phyloP scores from a whole-genome alignment of 148 eudicot genomes.

The Rhododendron griersonianum region DNA sequence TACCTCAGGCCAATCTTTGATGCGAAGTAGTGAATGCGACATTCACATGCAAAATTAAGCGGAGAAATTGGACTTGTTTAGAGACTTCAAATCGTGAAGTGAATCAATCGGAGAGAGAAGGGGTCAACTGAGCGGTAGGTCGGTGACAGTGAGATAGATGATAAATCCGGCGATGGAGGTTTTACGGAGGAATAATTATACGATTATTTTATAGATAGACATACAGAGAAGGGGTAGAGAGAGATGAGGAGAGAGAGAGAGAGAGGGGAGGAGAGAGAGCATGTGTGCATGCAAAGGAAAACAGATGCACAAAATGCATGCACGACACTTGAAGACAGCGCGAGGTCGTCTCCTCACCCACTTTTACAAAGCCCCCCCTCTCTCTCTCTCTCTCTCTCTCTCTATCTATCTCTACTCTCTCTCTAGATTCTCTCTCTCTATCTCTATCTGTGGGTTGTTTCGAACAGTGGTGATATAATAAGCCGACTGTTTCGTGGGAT shows the following conservation, averaged over 20 bases:
- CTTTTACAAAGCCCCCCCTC: not conserved
- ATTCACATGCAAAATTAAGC: not conserved
- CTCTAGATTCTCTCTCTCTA: not conserved
- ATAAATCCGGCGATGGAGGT: slow-evolving; percentile 9
- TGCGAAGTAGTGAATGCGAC: not conserved
- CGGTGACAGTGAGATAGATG: not conserved
- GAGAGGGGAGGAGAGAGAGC: slow-evolving; percentile 16
- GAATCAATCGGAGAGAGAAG: not conserved
- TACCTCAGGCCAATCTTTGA: not conserved
- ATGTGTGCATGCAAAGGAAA: slow-evolving; percentile 31
- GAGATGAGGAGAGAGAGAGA: slow-evolving; percentile 7
- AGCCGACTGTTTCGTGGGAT: slow-evolving; percentile 16
- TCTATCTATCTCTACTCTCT: not conserved
- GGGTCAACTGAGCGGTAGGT: slow-evolving; percentile 5
- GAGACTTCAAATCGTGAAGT: not conserved
- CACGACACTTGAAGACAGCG: slow-evolving; percentile 29
- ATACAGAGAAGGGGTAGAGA: not conserved
- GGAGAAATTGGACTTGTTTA: not conserved
- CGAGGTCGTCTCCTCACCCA: slow-evolving; percentile 10
- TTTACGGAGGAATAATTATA: not conserved
- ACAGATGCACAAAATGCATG: slow-evolving; percentile 32
- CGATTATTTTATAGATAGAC: not conserved
- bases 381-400: not conserved
- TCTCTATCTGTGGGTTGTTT: not conserved
- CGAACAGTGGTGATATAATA: slow-evolving; percentile 9